Evolutionary conservation across 495 filamentous ascomycete genomes (phyloP).

Genomic region (Lophiotrema nucula): DNA sequence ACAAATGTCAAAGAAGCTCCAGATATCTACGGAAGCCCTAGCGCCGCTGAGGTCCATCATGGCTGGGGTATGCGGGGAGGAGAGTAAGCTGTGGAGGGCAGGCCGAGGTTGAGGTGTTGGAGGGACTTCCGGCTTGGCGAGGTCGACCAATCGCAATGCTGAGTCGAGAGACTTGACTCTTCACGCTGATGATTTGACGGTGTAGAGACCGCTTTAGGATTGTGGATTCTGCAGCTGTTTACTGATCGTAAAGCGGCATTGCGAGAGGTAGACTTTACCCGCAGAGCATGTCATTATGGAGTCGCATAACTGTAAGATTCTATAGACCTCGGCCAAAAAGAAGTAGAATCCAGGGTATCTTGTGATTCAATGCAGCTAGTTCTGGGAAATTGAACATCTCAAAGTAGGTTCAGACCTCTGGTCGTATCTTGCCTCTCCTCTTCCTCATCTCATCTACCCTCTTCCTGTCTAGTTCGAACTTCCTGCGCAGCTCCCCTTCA

Average conservation of each 20-base stretch:
- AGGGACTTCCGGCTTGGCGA: conserved; percentile 15
- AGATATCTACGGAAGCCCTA: not conserved
- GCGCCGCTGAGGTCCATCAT: not conserved
- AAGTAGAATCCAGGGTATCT: no score
- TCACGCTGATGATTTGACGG: no score
- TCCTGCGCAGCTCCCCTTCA: conserved; percentile 64
- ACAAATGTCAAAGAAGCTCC: not conserved
- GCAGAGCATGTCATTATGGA: no score
- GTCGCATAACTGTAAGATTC: no score
- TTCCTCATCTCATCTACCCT: conserved; percentile 60
- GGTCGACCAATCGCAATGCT: not conserved
- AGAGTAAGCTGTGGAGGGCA: not conserved
- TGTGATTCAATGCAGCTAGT: no score
- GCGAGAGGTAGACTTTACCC: no score
- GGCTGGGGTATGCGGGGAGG: conserved; percentile 12
- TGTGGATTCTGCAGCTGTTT: no score
- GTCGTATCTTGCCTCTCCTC: conserved; percentile 51
- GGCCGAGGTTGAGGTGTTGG: conserved; percentile 16
- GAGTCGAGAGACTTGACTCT: no score
- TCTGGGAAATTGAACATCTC: not conserved
- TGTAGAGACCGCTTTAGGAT: no score
- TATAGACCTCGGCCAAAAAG: no score
- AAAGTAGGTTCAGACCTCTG: conserved; percentile 1
- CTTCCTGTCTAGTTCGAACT: conserved; percentile 65
- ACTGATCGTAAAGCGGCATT: no score